These are phyloP conservation scores for Penicillium sp. DNA, from an alignment of 2,329 filamentous ascomycete genomes.

Conservation along the genomic window DNA sequence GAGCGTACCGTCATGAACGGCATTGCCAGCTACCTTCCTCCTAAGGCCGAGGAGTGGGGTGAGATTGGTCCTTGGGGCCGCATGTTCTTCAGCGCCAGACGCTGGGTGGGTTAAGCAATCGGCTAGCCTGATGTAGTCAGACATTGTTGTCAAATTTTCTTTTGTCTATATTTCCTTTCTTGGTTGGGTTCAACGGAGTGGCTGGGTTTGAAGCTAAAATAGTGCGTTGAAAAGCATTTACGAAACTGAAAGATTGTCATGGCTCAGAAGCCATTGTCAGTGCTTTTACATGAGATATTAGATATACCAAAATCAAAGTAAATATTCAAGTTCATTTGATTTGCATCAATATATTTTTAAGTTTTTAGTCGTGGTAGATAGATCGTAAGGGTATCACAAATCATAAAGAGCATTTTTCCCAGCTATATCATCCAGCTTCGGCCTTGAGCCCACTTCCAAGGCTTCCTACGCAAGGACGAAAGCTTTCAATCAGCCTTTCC, in stretches of 20 bases:
- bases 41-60: constrained; percentile 68
- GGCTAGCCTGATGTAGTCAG: not conserved
- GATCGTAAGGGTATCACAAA: constrained; percentile 4
- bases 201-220: constrained; percentile 7
- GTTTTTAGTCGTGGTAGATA: not conserved
- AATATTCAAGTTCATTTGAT: constrained; percentile 4
- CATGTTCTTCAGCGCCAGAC: constrained; percentile 83
- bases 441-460: too few species aligned
- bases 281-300: constrained; percentile 4
- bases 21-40: constrained; percentile 73
- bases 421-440: not conserved
- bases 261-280: constrained; percentile 1
- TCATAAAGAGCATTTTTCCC: not conserved
- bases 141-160: constrained; percentile 11
- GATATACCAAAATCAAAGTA: constrained; percentile 8
- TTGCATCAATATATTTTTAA: not conserved
- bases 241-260: constrained; percentile 15
- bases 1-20: constrained; percentile 85
- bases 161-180: constrained; percentile 19
- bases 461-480: not conserved
- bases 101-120: constrained; percentile 70
- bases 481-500: constrained; percentile 17
- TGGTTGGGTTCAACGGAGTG: constrained; percentile 15
- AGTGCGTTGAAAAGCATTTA: constrained; percentile 18
- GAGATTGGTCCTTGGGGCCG: constrained; percentile 83